These are phyloP conservation scores for Aspergillus floridensis DNA, from an alignment of 2,329 filamentous ascomycete genomes.

Conservation along the genomic window DNA sequence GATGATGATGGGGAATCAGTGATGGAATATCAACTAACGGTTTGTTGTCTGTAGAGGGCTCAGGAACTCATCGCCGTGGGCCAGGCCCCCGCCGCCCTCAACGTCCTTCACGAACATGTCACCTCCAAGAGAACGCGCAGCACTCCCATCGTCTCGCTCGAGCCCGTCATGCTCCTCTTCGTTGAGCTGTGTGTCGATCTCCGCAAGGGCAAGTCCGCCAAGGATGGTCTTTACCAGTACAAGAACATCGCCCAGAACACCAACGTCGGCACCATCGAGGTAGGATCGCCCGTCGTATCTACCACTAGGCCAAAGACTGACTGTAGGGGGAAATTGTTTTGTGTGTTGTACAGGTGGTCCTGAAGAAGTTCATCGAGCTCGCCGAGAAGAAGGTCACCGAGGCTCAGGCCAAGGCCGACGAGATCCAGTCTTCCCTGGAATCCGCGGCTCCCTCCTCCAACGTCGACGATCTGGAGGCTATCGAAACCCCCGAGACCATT, in stretches of 20 bases:
- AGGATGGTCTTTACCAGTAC: constrained; percentile 98
- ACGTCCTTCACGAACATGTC: constrained; percentile 97
- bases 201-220: constrained; percentile 96
- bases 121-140: constrained; percentile 97
- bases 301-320: not conserved
- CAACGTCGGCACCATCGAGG: constrained; percentile 96
- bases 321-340: not conserved
- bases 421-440: constrained; percentile 85
- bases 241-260: constrained; percentile 99
- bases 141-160: constrained; percentile 90
- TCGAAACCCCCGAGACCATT: constrained; percentile 96
- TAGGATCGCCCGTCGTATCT: constrained; percentile 35
- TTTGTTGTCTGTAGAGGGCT: constrained; percentile 60
- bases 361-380: constrained; percentile 97
- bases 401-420: constrained; percentile 92
- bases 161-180: constrained; percentile 97
- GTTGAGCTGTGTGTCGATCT: constrained; percentile 96
- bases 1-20: constrained; percentile 1
- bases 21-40: not conserved
- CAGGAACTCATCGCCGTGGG: constrained; percentile 98
- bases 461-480: constrained; percentile 93
- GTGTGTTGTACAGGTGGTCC: constrained; percentile 62
- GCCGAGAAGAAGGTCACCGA: constrained; percentile 94
- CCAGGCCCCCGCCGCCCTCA: constrained; percentile 87
- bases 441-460: constrained; percentile 68